Percentiles rank a stretch among this genome's conserved stretches.
These are phyloP conservation scores for Chlamydomonas schloesseri DNA, from an alignment of 139 green algal genomes.

Conservation along the genomic window DNA sequence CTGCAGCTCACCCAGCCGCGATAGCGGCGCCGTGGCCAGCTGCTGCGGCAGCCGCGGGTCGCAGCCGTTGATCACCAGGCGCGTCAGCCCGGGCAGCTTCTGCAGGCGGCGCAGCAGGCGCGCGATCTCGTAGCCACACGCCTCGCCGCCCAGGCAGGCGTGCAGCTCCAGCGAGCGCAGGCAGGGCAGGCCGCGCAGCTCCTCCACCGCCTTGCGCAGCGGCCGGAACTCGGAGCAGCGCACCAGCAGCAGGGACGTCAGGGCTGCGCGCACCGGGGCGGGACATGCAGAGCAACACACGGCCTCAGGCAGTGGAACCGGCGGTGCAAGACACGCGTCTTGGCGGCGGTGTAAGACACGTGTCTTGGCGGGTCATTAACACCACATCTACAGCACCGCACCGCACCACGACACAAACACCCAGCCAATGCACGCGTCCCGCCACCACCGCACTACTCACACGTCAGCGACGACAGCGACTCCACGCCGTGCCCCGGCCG, in stretches of 20 bases:
- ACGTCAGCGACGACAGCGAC: slow-evolving; percentile 31
- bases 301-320: not conserved
- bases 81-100: slow-evolving; percentile 35
- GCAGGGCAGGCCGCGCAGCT: slow-evolving; percentile 31
- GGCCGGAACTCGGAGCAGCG: slow-evolving; percentile 42
- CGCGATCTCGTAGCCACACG: slow-evolving; percentile 46
- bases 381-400: no score
- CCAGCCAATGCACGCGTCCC: no score
- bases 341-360: no score
- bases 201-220: slow-evolving; percentile 46
- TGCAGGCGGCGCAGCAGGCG: slow-evolving; percentile 44
- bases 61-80: slow-evolving; percentile 20
- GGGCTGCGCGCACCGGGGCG: slow-evolving; percentile 6
- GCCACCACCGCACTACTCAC: not conserved
- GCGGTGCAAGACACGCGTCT: no score
- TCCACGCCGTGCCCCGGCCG: slow-evolving; percentile 39
- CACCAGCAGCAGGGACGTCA: slow-evolving; percentile 13
- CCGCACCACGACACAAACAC: no score
- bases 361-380: no score
- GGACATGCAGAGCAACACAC: not conserved
- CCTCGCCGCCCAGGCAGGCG: slow-evolving; percentile 36
- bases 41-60: slow-evolving; percentile 40
- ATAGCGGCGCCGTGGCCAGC: slow-evolving; percentile 34
- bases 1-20: slow-evolving; percentile 17
- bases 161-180: slow-evolving; percentile 46